Evolutionary conservation across 2,329 filamentous ascomycete genomes (phyloP), one percentile per base, ranked within the genome.

Genomic region (Colletotrichum sojae): DNA sequence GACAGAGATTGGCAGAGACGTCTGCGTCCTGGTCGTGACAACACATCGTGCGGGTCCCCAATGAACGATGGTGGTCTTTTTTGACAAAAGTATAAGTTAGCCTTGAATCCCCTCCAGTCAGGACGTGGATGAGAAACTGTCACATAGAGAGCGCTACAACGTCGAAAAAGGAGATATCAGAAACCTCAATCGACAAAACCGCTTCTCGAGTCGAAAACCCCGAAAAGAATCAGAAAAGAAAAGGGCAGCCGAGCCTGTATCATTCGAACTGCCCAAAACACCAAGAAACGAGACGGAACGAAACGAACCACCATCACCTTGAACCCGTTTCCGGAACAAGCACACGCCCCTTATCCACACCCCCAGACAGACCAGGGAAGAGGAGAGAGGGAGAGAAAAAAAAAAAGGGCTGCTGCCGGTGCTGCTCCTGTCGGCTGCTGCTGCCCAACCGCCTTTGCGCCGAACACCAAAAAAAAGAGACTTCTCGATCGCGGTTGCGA

Each of bases 1-100:
- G 45, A n/a, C 18, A 60, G 31, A 36, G 31, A 31, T 40, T 53
- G 58, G 48, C n/a, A 20, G 9, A 49, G 18, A 39, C 43, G 48
- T 53, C 22, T 45, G 48, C 31, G 46, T 40, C 15, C 16, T 46
- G 65, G 58, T 64, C 51, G 45, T 69, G 71, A 72, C 61, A 72
- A 55, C 69, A 69, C 62, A 71, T 72, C 46, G 52, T 69, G 71
- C 71, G 69, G 71, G 71, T 63, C 65, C 25, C 43, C 25, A 61
- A 66, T 56, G 10, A 66, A 51, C 45, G 54, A 43, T n/a, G n/a
- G 48, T 54, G 59, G 49, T 61, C 8, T 65, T 63, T 52, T 71
- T 75, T 73, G 69, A 75, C 73, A 74, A 73, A 36, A 77, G 78
- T 82, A 82, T 82, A 82, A 82, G 79, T 80, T 81, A 73, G 76